Percentiles rank a stretch among this genome's conserved stretches.
These are phyloP conservation scores for Fusarium tricinctum DNA, from an alignment of 2,329 filamentous ascomycete species.

Conservation along the genomic window DNA sequence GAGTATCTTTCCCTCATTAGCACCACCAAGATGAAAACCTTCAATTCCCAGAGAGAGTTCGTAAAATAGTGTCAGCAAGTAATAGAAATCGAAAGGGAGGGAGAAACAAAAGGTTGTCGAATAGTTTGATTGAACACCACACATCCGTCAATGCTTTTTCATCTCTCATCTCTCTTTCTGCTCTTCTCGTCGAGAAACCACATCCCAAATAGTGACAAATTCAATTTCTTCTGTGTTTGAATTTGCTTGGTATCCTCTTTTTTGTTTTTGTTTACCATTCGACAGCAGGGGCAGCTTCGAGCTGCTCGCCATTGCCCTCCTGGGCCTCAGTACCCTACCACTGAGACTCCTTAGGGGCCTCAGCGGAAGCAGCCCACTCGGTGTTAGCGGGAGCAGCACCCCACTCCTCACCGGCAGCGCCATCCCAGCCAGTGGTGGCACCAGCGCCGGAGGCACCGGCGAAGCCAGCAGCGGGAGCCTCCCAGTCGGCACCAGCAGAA, in stretches of 20 bases:
- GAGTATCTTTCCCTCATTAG: slow-evolving; percentile 99
- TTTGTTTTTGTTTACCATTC: slow-evolving; percentile 43
- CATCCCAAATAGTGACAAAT: slow-evolving; percentile 29
- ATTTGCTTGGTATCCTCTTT: slow-evolving; percentile 40
- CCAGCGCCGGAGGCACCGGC: slow-evolving; percentile 67
- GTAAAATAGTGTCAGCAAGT: slow-evolving; percentile 47
- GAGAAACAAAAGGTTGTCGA: slow-evolving; percentile 45
- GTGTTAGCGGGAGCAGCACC: slow-evolving; percentile 72
- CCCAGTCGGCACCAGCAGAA: slow-evolving; percentile 80
- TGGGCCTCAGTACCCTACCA: slow-evolving; percentile 60
- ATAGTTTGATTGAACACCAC: slow-evolving; percentile 48
- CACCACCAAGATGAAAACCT: slow-evolving; percentile 74
- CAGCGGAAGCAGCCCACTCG: slow-evolving; percentile 76
- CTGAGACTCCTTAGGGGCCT: slow-evolving; percentile 68
- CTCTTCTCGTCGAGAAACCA: slow-evolving; percentile 26
- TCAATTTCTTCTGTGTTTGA: slow-evolving; percentile 22
- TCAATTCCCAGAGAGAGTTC: slow-evolving; percentile 34
- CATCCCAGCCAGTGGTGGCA: slow-evolving; percentile 67
- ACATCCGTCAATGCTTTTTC: slow-evolving; percentile 40
- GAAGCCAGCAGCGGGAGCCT: slow-evolving; percentile 80
- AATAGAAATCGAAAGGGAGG: slow-evolving; percentile 34
- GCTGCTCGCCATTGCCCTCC: slow-evolving; percentile 20
- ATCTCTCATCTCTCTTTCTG: slow-evolving; percentile 14
- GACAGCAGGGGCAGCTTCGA: not conserved
- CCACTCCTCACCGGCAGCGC: slow-evolving; percentile 73